These are phyloP conservation scores for Eucalyptus curtisii DNA, from an alignment of 345 rosid genomes.

Conservation along the genomic window DNA sequence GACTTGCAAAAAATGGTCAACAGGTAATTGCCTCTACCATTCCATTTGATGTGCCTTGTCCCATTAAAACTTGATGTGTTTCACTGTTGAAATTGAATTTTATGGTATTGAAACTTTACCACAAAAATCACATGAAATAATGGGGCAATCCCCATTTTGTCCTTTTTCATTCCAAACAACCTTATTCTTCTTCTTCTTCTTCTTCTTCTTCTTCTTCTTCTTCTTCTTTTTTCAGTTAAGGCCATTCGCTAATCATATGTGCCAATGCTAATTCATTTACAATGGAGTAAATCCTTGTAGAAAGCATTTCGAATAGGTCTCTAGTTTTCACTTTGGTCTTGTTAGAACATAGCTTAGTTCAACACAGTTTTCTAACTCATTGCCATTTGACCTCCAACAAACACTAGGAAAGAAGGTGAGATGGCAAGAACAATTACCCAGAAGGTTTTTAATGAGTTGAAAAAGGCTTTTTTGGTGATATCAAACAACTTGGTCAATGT, in stretches of 20 bases:
- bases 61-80: accelerated
- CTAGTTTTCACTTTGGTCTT: not conserved
- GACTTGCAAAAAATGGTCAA: accelerated
- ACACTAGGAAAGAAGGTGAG: not conserved
- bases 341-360: accelerated
- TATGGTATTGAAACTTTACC: accelerated
- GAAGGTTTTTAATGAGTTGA: not conserved
- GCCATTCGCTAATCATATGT: not conserved
- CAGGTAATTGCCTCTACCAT: accelerated
- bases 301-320: not conserved
- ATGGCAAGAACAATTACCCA: accelerated
- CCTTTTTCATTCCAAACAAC: too few species aligned
- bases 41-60: too few species aligned
- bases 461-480: not conserved
- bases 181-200: too few species aligned
- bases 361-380: not conserved
- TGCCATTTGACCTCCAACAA: not conserved
- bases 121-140: accelerated
- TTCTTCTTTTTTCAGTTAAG: accelerated
- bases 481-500: not conserved
- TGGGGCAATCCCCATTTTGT: not conserved
- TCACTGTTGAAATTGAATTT: too few species aligned
- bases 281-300: not conserved
- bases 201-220: too few species aligned
- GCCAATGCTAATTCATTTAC: not conserved